Conservation (phyloP, 495 filamentous ascomycete genomes). For the Podospora pseudoanserina region DNA sequence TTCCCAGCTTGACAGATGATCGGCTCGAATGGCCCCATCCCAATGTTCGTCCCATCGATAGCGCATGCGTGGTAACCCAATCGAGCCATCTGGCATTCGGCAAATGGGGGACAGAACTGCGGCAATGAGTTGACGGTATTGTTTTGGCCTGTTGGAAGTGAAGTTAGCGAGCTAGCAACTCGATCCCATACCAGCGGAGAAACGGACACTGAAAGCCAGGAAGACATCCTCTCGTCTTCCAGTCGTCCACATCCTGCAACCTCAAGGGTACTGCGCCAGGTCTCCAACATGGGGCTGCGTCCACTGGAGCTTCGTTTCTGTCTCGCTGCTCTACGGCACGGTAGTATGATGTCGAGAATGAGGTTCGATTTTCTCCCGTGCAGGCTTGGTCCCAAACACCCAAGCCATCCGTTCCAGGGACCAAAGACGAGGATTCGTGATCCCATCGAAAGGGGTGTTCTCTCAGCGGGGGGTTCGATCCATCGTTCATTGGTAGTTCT, state of each 20-base stretch:
- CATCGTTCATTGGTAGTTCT: conserved; percentile 28
- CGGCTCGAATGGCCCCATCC: conserved; percentile 44
- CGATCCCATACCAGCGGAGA: neutral
- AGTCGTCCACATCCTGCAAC: conserved; percentile 35
- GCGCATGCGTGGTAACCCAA: conserved; percentile 31
- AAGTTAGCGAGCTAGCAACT: conserved; percentile 9
- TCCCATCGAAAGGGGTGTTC: conserved; percentile 19
- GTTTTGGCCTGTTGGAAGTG: conserved; percentile 34
- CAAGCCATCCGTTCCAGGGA: conserved; percentile 6
- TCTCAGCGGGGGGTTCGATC: conserved; percentile 26
- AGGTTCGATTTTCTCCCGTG: conserved; percentile 31
- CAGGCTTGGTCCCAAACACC: conserved; percentile 32
- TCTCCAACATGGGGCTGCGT: conserved; percentile 36
- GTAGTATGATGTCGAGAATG: conserved; percentile 34
- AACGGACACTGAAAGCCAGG: conserved; percentile 42
- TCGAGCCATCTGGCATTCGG: conserved; percentile 35
- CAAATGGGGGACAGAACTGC: conserved; percentile 44
- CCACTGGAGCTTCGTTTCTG: conserved; percentile 18
- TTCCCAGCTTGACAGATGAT: conserved; percentile 41
- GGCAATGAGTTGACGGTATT: conserved; percentile 45
- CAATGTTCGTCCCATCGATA: conserved; percentile 32
- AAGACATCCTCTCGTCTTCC: conserved; percentile 36
- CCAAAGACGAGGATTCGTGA: conserved; percentile 15
- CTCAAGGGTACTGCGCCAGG: conserved; percentile 32
- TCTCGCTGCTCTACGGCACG: conserved; percentile 17